These are phyloP conservation scores for Torulaspora indica DNA, from an alignment of 805 yeast genomes.

Conservation along the genomic window DNA sequence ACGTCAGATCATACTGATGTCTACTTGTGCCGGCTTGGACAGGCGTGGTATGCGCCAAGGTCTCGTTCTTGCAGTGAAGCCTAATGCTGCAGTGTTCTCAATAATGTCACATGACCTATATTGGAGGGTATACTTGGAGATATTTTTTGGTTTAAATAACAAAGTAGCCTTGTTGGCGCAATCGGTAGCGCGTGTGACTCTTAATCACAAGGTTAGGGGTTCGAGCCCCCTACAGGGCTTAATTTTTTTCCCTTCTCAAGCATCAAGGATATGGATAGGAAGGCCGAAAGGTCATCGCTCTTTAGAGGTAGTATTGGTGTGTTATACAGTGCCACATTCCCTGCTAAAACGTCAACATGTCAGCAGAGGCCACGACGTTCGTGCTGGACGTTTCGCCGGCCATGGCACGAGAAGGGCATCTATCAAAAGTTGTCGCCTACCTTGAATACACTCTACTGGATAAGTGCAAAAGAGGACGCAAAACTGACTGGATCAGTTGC, in stretches of 20 bases:
- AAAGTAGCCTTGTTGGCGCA: conserved; percentile 29
- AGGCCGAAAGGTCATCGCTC: too few relatives aligned
- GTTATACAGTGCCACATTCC: too few relatives aligned
- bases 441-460: conserved; percentile 28
- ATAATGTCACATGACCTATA: too few relatives aligned
- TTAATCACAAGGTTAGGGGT: conserved; percentile 29
- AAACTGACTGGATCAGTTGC: conserved; percentile 32
- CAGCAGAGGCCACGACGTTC: conserved; percentile 28
- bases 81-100: too few relatives aligned
- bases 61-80: too few relatives aligned
- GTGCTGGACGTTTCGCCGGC: conserved; percentile 27
- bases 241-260: conserved; percentile 1
- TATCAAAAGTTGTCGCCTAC: conserved; percentile 22
- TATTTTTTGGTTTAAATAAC: too few relatives aligned
- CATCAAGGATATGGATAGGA: neutral
- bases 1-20: too few relatives aligned
- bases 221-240: conserved; percentile 30
- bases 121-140: too few relatives aligned
- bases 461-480: conserved; percentile 28
- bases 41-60: too few relatives aligned
- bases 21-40: too few relatives aligned
- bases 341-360: conserved; percentile 9
- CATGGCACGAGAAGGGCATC: conserved; percentile 15
- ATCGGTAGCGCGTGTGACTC: conserved; percentile 30
- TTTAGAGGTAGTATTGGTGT: too few relatives aligned